Percentiles rank a stretch among this genome's conserved stretches.
phyloP scores from a whole-genome alignment of 305 asterid species.

The Solanum hybrid region DNA sequence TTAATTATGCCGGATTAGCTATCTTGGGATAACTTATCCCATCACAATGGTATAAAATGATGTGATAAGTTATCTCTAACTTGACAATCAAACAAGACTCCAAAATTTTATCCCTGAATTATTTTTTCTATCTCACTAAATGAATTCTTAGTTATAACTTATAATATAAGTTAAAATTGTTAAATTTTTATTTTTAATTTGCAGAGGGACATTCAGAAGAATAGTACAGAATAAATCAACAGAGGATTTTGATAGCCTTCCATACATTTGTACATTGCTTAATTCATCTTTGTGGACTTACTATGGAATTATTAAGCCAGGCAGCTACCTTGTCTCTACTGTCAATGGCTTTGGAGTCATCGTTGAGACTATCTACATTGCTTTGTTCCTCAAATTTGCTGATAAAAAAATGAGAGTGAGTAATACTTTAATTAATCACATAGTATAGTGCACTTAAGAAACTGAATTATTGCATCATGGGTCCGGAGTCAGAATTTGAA shows the following conservation, averaged over 20 bases:
- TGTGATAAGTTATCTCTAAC: not conserved
- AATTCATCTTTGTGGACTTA: slow-evolving; percentile 52
- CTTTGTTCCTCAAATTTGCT: slow-evolving; percentile 45
- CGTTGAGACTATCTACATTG: slow-evolving; percentile 34
- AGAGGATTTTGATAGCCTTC: slow-evolving; percentile 66
- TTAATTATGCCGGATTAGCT: not conserved
- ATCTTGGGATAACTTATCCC: not conserved
- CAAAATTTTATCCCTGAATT: too few relatives aligned
- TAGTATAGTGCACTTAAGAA: not conserved
- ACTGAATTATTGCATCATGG: not conserved
- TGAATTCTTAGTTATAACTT: not conserved
- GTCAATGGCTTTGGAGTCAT: slow-evolving; percentile 57
- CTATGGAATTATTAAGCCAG: slow-evolving; percentile 58
- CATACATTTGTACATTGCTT: slow-evolving; percentile 57
- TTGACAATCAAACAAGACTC: not conserved
- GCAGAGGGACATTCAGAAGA: slow-evolving; percentile 56
- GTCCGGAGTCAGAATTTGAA: not conserved
- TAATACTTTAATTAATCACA: not conserved
- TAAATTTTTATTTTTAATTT: not conserved
- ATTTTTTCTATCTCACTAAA: not conserved
- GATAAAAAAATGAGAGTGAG: slow-evolving; percentile 33
- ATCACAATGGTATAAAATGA: too few relatives aligned
- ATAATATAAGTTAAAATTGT: not conserved
- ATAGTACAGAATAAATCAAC: slow-evolving; percentile 44
- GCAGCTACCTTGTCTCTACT: slow-evolving; percentile 56